A percentile compares a stretch with the other conserved stretches of the same genome.
These are phyloP conservation scores for Aspergillus quadricinctus DNA, from an alignment of 2,329 filamentous ascomycete species.

Conservation along the genomic window DNA sequence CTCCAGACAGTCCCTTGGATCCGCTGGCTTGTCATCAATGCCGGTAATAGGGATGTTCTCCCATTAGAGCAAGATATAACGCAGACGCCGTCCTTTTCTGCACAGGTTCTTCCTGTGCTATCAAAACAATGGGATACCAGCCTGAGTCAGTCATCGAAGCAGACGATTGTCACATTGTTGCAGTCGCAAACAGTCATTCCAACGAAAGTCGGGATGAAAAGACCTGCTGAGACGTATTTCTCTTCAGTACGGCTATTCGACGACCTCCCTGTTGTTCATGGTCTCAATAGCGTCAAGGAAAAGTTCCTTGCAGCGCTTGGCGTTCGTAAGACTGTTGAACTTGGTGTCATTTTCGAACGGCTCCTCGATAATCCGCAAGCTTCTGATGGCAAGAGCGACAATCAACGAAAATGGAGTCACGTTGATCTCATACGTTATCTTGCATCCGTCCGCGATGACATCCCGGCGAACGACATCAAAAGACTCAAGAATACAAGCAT, in stretches of 20 bases:
- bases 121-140: conserved; percentile 82
- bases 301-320: conserved; percentile 80
- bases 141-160: conserved; percentile 63
- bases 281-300: conserved; percentile 77
- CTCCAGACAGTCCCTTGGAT: conserved; percentile 84
- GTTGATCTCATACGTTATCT: conserved; percentile 93
- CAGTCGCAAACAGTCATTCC: conserved; percentile 72
- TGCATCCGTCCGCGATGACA: conserved; percentile 82
- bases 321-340: conserved; percentile 89
- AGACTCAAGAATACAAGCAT: conserved; percentile 74
- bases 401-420: conserved; percentile 71
- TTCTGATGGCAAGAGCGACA: conserved; percentile 46
- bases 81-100: conserved; percentile 67
- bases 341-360: conserved; percentile 88
- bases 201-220: conserved; percentile 85
- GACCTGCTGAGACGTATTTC: conserved; percentile 83
- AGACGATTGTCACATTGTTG: conserved; percentile 61
- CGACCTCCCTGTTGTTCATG: conserved; percentile 77
- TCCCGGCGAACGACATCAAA: conserved; percentile 74
- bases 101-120: conserved; percentile 70
- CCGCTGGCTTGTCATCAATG: conserved; percentile 68
- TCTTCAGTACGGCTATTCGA: conserved; percentile 91
- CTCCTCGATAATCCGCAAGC: conserved; percentile 60
- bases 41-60: conserved; percentile 53
- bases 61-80: conserved; percentile 65